Conservation (phyloP, 768 basidiomycete species). For the Termitomyces sp. region DNA sequence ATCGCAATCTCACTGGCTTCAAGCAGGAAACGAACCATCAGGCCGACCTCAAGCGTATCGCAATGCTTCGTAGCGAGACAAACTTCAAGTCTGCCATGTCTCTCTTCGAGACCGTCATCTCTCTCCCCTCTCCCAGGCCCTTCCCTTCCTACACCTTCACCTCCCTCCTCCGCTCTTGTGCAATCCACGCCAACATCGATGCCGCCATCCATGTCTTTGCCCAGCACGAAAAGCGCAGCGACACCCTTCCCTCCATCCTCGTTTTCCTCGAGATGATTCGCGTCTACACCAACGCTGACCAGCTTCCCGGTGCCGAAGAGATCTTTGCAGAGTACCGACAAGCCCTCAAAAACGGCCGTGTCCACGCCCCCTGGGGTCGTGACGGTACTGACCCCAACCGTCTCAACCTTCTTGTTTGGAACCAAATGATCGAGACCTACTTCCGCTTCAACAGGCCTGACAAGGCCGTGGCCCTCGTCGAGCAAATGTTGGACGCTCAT, state of each 20-base stretch:
- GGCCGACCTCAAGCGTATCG: conserved; percentile 36
- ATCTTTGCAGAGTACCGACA: conserved; percentile 60
- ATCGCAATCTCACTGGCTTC: conserved; percentile 27
- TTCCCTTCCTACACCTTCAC: conserved; percentile 42
- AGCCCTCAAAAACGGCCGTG: conserved; percentile 34
- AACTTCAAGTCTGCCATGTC: conserved; percentile 71
- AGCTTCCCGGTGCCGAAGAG: conserved; percentile 46
- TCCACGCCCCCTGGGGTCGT: conserved; percentile 29
- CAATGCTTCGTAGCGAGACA: conserved; percentile 53
- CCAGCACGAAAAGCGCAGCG: conserved; percentile 47
- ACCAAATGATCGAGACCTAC: conserved; percentile 73
- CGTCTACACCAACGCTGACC: conserved; percentile 50
- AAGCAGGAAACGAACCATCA: conserved; percentile 19
- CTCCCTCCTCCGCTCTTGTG: conserved; percentile 60
- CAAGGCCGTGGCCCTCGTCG: conserved; percentile 62
- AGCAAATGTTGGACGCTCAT: conserved; percentile 61
- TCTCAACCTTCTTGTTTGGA: conserved; percentile 56
- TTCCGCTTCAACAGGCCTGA: conserved; percentile 62
- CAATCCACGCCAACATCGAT: conserved; percentile 51
- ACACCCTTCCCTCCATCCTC: conserved; percentile 29
- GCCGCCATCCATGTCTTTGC: conserved; percentile 64
- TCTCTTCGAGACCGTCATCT: conserved; percentile 62
- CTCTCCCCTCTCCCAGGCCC: conserved; percentile 27
- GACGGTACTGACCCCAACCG: conserved; percentile 9
- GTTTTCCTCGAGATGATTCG: conserved; percentile 57